Conservation (phyloP, 345 rosid species). For the Gossypium ekmanianum region DNA sequence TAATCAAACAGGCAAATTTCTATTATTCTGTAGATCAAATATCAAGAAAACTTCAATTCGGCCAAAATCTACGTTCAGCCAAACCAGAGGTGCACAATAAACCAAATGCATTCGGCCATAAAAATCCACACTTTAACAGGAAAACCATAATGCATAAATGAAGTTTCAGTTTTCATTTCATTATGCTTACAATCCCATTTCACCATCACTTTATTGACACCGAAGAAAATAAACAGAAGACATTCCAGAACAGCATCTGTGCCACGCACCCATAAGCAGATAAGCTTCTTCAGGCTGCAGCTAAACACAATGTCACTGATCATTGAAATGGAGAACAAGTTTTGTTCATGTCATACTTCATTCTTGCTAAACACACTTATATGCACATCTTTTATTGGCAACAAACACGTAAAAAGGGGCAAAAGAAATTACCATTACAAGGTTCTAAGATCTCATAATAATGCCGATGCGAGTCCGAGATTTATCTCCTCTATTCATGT, state of each 20-base stretch:
- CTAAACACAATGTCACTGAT: not conserved
- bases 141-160: not conserved
- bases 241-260: not conserved
- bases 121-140: not conserved
- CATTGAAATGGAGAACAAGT: not conserved
- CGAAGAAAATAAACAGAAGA: not conserved
- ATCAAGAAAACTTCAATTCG: not conserved
- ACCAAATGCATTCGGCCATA: not conserved
- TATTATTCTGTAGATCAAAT: not conserved
- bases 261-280: not conserved
- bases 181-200: not conserved
- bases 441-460: not conserved
- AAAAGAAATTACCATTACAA: not conserved
- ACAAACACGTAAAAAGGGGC: not conserved
- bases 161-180: not conserved
- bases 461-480: not conserved
- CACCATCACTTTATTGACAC: slow-evolving; percentile 9
- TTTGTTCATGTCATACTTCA: not conserved
- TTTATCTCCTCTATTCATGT: not conserved
- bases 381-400: not conserved
- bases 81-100: not conserved
- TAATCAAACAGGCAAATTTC: not conserved
- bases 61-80: not conserved
- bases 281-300: not conserved
- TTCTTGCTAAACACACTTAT: not conserved